Percentiles rank a stretch among this genome's conserved stretches.
Conservation (phyloP, 2,329 filamentous ascomycete species). For the Aureobasidium sp. region DNA sequence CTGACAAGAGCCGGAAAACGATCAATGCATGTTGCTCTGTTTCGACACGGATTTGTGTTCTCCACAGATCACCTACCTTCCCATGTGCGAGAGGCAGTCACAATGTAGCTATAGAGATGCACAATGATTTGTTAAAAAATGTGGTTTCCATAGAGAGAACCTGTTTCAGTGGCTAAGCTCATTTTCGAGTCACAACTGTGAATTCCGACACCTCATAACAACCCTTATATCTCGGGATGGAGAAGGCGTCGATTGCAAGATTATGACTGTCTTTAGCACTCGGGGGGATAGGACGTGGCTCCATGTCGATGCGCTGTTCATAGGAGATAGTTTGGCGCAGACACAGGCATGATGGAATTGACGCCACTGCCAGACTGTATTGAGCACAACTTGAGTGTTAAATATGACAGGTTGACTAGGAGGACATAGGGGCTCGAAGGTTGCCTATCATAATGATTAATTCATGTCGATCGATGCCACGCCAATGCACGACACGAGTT, state of each 20-base stretch:
- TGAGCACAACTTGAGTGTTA: background rate
- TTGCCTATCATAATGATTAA: background rate
- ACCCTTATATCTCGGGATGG: too few species aligned
- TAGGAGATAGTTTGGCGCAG: background rate
- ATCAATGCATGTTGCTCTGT: background rate
- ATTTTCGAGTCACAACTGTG: too few species aligned
- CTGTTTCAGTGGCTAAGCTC: too few species aligned
- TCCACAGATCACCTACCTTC: background rate
- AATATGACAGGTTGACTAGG: background rate
- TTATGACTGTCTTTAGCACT: too few species aligned
- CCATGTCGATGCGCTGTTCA: background rate
- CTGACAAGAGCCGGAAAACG: background rate
- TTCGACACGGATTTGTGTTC: background rate
- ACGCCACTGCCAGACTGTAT: background rate
- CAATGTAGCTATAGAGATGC: too few species aligned
- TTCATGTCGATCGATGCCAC: background rate
- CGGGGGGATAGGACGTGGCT: too few species aligned
- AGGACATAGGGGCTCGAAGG: background rate
- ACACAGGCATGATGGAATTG: background rate
- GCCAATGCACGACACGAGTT: background rate
- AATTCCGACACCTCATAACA: too few species aligned
- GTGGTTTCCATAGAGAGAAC: too few species aligned
- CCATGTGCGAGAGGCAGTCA: too few species aligned
- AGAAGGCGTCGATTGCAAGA: too few species aligned
- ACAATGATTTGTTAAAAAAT: too few species aligned